Base-by-base conservation (phyloP, 2,329 filamentous ascomycete species). In the Rhynchosporium agropyri region DNA sequence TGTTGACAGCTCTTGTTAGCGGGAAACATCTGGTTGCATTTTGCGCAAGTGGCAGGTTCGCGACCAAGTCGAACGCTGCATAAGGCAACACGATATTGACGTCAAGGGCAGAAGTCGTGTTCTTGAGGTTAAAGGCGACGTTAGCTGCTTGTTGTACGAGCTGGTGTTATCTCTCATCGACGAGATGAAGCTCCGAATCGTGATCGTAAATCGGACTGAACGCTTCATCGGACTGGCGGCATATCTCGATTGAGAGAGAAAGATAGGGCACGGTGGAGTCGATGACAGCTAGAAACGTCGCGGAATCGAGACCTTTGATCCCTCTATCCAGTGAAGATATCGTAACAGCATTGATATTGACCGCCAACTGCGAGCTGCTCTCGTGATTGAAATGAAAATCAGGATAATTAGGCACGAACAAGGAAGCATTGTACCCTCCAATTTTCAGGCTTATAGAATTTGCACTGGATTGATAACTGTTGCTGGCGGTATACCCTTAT, bases 401-500 rank as follows among this genome's bases (percentile, higher is more conserved):
- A 15, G 76, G 75, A 6, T 74, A 67, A 61, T 79, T 79, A 31
- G 75, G 73, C 0, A 64, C 63, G 67, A 79, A 77, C 26, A 77
- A 73, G 0, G 77, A 78, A 0, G 74, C 73, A 62, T 79, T 77
- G 62, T 78, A 79, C 3, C 77, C 78, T 28, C 71, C 71, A 36
- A 73, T 61, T 7, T 65, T 71, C n/a, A 73, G 58, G 38, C 67
- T 71, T 20, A 63, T 69, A 8, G 68, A 46, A 10, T 63, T 66
- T 45, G 63, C 65, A 31, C 64, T 64, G 38, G 63, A 64, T 70
- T 77, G 76, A 61, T 79, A 79, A 53, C 71, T 72, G 26, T 76
- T 76, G 2, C 77, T 77, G 5, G 78, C 77, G 6, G 77, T 79
- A 62, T 79, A 79, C 56, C 76, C 77, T 74, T 77, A 79, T 56